Conservation (phyloP, 257 asterid genomes). For the Nicotiana paniculata region DNA sequence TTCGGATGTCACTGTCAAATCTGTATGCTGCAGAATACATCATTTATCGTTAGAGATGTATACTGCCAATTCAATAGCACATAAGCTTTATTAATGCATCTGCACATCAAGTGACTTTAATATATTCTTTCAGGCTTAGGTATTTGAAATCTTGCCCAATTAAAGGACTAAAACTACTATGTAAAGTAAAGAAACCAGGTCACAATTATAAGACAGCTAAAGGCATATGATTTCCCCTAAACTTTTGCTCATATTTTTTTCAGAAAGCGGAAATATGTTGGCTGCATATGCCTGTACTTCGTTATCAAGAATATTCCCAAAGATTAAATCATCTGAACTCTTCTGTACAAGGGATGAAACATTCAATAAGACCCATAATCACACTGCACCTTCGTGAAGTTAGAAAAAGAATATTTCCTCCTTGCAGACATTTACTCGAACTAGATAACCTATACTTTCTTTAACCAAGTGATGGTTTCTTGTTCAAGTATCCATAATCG, state of each 20-base stretch:
- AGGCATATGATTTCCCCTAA: too few species aligned
- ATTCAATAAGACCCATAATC: background rate
- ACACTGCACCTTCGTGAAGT: background rate
- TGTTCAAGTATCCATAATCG: background rate
- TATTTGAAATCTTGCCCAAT: too few species aligned
- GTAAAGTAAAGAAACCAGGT: too few species aligned
- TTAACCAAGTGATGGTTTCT: background rate
- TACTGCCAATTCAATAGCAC: slow-evolving; percentile 8
- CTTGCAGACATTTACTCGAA: background rate
- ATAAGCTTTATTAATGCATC: background rate
- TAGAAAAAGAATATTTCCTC: background rate
- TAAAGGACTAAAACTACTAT: too few species aligned
- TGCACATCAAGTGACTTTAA: background rate
- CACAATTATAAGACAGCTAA: too few species aligned
- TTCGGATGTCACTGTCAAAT: slow-evolving; percentile 89
- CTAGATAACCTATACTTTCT: background rate
- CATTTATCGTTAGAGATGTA: slow-evolving; percentile 15
- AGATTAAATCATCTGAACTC: background rate
- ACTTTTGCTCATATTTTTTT: too few species aligned
- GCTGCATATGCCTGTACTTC: too few species aligned
- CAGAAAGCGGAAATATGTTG: too few species aligned
- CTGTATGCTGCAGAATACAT: slow-evolving; percentile 72
- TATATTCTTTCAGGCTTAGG: background rate
- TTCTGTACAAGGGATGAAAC: background rate
- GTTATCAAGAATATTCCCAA: background rate